Conservation (phyloP, 2,329 filamentous ascomycete genomes). For the Ascochyta pisi region DNA sequence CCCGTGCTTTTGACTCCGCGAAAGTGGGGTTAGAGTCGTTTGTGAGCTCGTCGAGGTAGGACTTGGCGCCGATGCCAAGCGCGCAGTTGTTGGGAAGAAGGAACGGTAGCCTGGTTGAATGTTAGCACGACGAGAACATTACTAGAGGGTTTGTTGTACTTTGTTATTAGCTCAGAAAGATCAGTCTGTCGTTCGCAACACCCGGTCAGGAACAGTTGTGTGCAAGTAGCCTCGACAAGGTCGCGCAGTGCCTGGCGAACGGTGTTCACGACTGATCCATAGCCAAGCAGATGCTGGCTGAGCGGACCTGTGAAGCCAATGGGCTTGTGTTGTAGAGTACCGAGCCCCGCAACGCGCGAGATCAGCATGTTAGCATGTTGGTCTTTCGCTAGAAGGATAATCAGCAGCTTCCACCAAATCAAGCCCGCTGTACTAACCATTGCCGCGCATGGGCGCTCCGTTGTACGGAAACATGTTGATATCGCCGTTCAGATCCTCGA, state of each 20-base stretch:
- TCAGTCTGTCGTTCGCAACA: slow-evolving; percentile 72
- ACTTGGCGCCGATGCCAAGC: slow-evolving; percentile 80
- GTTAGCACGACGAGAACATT: slow-evolving; percentile 23
- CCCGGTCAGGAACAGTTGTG: slow-evolving; percentile 79
- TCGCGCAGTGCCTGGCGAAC: slow-evolving; percentile 82
- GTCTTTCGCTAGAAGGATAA: slow-evolving; percentile 66
- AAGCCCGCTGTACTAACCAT: slow-evolving; percentile 18
- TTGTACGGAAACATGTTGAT: slow-evolving; percentile 65
- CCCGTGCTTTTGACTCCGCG: slow-evolving; percentile 56
- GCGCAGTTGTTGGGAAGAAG: slow-evolving; percentile 74
- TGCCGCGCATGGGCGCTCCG: slow-evolving; percentile 65
- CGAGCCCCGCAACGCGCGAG: slow-evolving; percentile 82
- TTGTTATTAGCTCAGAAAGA: slow-evolving; percentile 70
- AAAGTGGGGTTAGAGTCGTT: slow-evolving; percentile 61
- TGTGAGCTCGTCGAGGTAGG: slow-evolving; percentile 74
- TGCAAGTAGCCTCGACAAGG: slow-evolving; percentile 81
- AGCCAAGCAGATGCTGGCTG: slow-evolving; percentile 86
- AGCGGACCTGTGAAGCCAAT: slow-evolving; percentile 95
- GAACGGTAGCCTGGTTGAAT: slow-evolving; percentile 63
- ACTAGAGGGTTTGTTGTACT: slow-evolving; percentile 61
- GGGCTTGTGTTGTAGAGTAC: slow-evolving; percentile 79
- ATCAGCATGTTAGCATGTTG: slow-evolving; percentile 80
- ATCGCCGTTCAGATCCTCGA: slow-evolving; percentile 77
- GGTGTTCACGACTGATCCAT: slow-evolving; percentile 80
- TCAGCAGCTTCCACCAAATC: slow-evolving; percentile 21